These are phyloP conservation scores for Calonectria fujianensis DNA, from an alignment of 2,329 filamentous ascomycete species.

Conservation along the genomic window DNA sequence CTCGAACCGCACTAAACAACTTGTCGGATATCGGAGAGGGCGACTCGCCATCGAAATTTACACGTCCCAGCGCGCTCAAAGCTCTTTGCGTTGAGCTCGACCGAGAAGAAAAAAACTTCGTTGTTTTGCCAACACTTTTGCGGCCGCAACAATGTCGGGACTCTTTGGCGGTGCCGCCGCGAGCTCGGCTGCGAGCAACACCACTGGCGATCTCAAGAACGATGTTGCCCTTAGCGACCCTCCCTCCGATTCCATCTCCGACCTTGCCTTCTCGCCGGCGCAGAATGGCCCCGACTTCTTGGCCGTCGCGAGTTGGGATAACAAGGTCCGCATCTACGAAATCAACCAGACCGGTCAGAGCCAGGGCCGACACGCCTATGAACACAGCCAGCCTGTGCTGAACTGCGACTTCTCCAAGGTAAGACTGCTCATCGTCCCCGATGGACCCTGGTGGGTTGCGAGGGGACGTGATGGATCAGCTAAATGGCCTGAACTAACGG, in stretches of 20 bases:
- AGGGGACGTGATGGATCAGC: background rate
- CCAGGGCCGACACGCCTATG: conserved; percentile 89
- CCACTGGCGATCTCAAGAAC: conserved; percentile 91
- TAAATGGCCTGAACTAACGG: conserved; percentile 30
- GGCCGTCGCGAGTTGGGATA: conserved; percentile 96
- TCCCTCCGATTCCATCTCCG: conserved; percentile 92
- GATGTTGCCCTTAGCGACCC: conserved; percentile 87
- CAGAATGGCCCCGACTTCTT: conserved; percentile 80
- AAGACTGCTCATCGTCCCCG: conserved; percentile 48
- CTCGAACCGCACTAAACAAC: background rate
- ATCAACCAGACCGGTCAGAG: conserved; percentile 86
- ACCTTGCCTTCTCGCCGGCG: conserved; percentile 86
- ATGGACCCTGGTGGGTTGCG: background rate
- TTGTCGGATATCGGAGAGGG: background rate
- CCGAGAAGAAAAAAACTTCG: conserved; percentile 31
- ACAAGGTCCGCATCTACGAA: conserved; percentile 98
- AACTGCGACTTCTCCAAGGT: conserved; percentile 93
- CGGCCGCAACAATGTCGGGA: conserved; percentile 71
- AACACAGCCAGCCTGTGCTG: conserved; percentile 90
- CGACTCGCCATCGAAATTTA: background rate
- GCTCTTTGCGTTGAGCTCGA: conserved; percentile 17
- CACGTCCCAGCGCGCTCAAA: background rate
- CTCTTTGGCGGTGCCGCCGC: conserved; percentile 73
- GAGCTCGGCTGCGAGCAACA: conserved; percentile 76
- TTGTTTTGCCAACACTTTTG: conserved; percentile 25